Evolutionary conservation across 768 basidiomycete genomes (phyloP), one percentile per base, ranked within the genome.

Genomic region (Tylopilus cervinicoccineus): DNA sequence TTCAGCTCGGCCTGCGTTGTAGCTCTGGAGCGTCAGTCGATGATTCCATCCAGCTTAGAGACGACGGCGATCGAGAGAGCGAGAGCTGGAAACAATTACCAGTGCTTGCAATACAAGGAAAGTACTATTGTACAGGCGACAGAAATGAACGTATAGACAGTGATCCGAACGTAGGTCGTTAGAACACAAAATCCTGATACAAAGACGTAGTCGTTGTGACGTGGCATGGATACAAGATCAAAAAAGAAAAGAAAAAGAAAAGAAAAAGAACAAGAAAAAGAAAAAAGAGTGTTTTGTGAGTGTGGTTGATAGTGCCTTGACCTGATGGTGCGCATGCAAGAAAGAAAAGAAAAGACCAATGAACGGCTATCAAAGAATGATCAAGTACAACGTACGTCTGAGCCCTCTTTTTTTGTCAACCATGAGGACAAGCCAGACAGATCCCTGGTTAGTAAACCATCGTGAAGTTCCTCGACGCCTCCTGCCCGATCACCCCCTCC

Each of bases 381-480:
- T 43, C 17, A 19, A 14, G 9, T 2, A 36, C 24, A 40, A 42
- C 29, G 19, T 41, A 38, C 40, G 33, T 37, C 6, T 11, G 34
- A 32, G 13, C 28, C 32, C 51, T 14, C 45, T 50, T 52, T 50
- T 52, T 47, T 54, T 34, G 29, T 45, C 37, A 36, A 43, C 29
- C 43, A 26, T 12, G 6, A 10, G 16, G 14, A 29, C n/a, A 13
- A 29, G 8, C 28, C 24, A 38, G n/a, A 37, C 34, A n/a, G n/a
- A n/a, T n/a, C n/a, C 40, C 13, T 22, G 43, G 20, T 66, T 51
- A 80, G 54, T 77, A 81, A 38, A 60, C 70, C 43, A 71, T 73
- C 39, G 81, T 82, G 63, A 83, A 84, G 65, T 84, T 81, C 59
- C 79, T 71, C 49, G 71, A 75, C 7, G 63, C 58, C 54, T 83